Evolutionary conservation across 768 basidiomycete species (phyloP), one percentile per base, ranked within the genome.

Genomic region (Serendipita vermifera): DNA sequence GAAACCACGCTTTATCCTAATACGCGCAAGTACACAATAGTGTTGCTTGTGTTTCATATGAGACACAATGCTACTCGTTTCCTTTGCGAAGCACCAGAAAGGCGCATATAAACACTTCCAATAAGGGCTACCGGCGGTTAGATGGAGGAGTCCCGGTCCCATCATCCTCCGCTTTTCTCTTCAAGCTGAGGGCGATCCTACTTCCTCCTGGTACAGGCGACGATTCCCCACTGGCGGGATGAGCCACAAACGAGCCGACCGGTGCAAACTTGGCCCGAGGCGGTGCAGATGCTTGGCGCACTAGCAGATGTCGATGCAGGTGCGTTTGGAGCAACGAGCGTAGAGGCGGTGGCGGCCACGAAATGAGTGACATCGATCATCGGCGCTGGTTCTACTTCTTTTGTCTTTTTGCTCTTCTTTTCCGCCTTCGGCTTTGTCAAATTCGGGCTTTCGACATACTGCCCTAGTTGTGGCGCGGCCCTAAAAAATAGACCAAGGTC

Each of bases 351-450:
- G 1, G 87, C 68, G 1, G 83, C 85, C 69, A 87, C 83, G 64
- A 89, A 85, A 5, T 83, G 84, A 0, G 73, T 69, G 4, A 69
- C 71, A 32, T 75, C 76, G n/a, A 72, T 66, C 15, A 66, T 66
- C 56, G 77, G 76, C 22, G 76, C 72, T 7, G 48, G 40, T 0
- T 70, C 75, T 3, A 68, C 65, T 57, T 84, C 83, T 64, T 87
- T 88, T 69, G 77, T 78, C 72, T 88, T 89, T 67, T 81, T 83
- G 68, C 86, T 87, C 57, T 76, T 73, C 67, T 85, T 87, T 65
- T 87, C 85, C 3, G 85, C 83, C 69, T 88, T 89, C 33, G 83
- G 83, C 66, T 91, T 91, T 0, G 84, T 77, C 11, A 91, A 70
- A 2, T 85, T 85, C 60, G 86, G 86, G 14, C 81, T 73, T 60